Evolutionary conservation across 2,329 filamentous ascomycete species (phyloP).

Genomic region (Chalaropsis thielavioides): DNA sequence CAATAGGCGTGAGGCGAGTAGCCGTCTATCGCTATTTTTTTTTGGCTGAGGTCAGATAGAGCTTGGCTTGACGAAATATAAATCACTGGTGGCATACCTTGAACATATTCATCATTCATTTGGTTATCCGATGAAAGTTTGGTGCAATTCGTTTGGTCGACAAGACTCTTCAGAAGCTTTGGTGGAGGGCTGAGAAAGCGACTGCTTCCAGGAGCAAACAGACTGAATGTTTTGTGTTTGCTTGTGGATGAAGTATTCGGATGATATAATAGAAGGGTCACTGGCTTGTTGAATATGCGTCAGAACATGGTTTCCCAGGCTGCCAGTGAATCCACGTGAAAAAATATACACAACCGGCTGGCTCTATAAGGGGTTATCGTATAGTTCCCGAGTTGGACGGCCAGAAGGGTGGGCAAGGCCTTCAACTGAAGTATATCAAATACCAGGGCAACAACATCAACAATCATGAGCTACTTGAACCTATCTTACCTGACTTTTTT

Average conservation of each 20-base stretch:
- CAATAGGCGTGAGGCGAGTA: neutral
- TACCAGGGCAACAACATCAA: neutral
- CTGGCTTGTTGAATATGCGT: neutral
- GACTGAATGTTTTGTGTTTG: slow-evolving; percentile 12
- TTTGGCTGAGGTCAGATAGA: neutral
- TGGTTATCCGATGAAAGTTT: neutral
- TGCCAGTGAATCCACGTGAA: neutral
- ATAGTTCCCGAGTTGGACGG: too few relatives aligned
- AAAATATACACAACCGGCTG: neutral
- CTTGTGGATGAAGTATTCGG: neutral
- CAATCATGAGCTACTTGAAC: neutral
- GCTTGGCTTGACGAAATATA: neutral
- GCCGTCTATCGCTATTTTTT: neutral
- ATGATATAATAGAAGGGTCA: neutral
- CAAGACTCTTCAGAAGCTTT: slow-evolving; percentile 5
- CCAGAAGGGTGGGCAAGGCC: neutral
- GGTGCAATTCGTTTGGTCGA: slow-evolving; percentile 10
- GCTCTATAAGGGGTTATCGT: too few relatives aligned
- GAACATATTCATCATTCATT: neutral
- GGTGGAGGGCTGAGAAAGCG: neutral
- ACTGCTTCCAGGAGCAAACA: neutral
- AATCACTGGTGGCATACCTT: neutral
- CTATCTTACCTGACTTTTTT: slow-evolving; percentile 1
- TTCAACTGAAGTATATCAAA: neutral
- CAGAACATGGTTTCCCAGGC: neutral